Percentiles rank a stretch among this genome's conserved stretches.
These are phyloP conservation scores for Moricandia moricandioides DNA, from an alignment of 345 rosid genomes.

Conservation along the genomic window DNA sequence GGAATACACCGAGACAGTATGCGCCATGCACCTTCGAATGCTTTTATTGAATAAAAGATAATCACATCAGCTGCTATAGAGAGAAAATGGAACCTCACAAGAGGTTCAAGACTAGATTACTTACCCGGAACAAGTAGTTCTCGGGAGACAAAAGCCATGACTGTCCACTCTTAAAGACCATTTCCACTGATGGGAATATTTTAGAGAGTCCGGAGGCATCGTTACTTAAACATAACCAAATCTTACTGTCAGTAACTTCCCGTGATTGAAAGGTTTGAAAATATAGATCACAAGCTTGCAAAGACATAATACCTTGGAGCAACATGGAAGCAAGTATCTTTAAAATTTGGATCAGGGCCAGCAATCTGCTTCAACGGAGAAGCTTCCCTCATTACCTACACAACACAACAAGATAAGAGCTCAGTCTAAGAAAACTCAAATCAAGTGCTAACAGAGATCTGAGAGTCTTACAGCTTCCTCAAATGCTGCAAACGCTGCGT, in stretches of 20 bases:
- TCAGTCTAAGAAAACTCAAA: not conserved
- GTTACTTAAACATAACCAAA: conserved; percentile 44
- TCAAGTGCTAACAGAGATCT: not conserved
- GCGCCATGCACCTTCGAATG: conserved; percentile 78
- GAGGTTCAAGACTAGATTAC: conserved; percentile 13
- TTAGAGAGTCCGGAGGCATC: conserved; percentile 54
- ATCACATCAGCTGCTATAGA: conserved; percentile 11
- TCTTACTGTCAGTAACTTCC: conserved; percentile 21
- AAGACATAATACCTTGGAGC: conserved; percentile 56
- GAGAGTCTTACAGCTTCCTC: conserved; percentile 66
- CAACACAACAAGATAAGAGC: not conserved
- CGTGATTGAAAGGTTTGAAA: not conserved
- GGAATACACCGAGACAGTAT: conserved; percentile 87
- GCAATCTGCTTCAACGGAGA: conserved; percentile 59
- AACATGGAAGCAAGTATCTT: conserved; percentile 80
- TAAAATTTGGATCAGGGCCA: conserved; percentile 90
- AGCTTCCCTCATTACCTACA: conserved; percentile 65
- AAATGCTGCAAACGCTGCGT: conserved; percentile 66
- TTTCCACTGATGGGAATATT: conserved; percentile 67
- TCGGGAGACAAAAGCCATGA: conserved; percentile 77
- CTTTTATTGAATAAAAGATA: conserved; percentile 37
- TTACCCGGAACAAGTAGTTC: conserved; percentile 83
- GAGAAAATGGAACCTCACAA: not conserved
- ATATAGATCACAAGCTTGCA: conserved; percentile 4
- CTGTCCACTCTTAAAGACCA: conserved; percentile 68